Evolutionary conservation across 257 asterid species (phyloP), one percentile per base, ranked within the genome.

Genomic region (Agastache rugosa): DNA sequence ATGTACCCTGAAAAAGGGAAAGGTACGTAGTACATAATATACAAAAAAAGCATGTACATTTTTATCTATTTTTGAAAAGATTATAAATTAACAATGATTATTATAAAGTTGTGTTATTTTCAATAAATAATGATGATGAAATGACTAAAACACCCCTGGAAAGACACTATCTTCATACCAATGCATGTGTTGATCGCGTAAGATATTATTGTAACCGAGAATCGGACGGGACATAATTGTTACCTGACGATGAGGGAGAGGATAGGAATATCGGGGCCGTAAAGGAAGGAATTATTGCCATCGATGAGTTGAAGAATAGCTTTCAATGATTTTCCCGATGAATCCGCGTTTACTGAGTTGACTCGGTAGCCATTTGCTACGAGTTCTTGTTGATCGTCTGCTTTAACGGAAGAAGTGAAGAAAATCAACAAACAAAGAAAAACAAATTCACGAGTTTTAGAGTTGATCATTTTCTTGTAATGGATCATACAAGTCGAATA

Each of bases 361-460:
- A 93, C 45, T 1, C 10, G 75, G 86, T 93, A 89, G 14, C 97
- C 98, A 60, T 89, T 84, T 41, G 93, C 97, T 3, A 63, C 63
- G 14, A 47, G 23, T 51, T 51, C 25, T 51, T 51, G 59, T 19
- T 51, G 59, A 17, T 51, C 70, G 6, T 73, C 81, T 4, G 69
- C 67, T 5, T 25, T 25, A 11, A 56, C n/a, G 15, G 72, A 69
- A 14, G 37, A 41, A 50, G 58, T 45, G 79, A 80, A 69, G 62
- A 67, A 23, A 66, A 58, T 19, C 3, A 0, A 17, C 4, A 61
- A 48, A 6, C 67, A 29, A 48, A 76, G 0, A 1, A 17, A 17
- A 51, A 51, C 0, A 51, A 51, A 51, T 51, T 17, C 5, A 17
- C 1, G 60, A 69, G 41, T 39, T 8, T 17, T 53, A 56, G 20